Evolutionary conservation across 805 yeast species (phyloP).

Genomic region (Starmerella floricola): DNA sequence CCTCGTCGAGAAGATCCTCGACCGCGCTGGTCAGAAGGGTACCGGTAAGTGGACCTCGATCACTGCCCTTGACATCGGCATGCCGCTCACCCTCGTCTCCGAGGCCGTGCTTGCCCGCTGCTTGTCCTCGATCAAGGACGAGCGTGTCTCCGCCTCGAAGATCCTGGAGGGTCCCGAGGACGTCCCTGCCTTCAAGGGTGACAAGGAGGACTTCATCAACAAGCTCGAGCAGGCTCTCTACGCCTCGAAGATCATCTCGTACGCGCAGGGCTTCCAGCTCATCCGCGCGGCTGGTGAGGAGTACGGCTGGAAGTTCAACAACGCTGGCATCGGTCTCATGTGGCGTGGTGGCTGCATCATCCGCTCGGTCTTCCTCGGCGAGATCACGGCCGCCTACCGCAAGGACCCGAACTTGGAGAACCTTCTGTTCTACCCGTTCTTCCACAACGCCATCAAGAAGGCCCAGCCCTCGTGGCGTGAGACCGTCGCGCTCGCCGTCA

Average conservation of each 20-base stretch:
- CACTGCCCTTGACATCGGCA: constrained; percentile 93
- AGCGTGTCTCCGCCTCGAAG: constrained; percentile 78
- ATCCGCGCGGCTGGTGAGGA: constrained; percentile 96
- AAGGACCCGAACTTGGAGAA: constrained; percentile 86
- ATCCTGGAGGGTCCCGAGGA: constrained; percentile 64
- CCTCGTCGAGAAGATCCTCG: constrained; percentile 90
- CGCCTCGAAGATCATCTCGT: constrained; percentile 96
- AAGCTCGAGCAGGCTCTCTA: constrained; percentile 95
- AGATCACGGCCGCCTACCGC: constrained; percentile 93
- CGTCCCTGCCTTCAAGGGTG: constrained; percentile 51
- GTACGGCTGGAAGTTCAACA: constrained; percentile 93
- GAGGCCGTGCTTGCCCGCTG: constrained; percentile 98
- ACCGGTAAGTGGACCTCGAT: constrained; percentile 99
- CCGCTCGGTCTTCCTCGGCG: constrained; percentile 96
- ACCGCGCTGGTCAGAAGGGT: constrained; percentile 98
- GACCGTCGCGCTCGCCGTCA: constrained; percentile 63
- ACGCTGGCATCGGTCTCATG: constrained; percentile 97
- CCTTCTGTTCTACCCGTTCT: constrained; percentile 91
- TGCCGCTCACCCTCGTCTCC: constrained; percentile 96
- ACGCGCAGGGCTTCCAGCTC: constrained; percentile 99
- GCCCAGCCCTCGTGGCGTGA: constrained; percentile 96
- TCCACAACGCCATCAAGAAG: constrained; percentile 76
- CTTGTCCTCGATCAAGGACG: constrained; percentile 80
- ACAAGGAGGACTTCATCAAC: constrained; percentile 75
- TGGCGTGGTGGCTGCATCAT: constrained; percentile 99